Percentiles rank a stretch among this genome's conserved stretches.
These are phyloP conservation scores for Achaetomiella virescens DNA, from an alignment of 495 filamentous ascomycete genomes.

Conservation along the genomic window DNA sequence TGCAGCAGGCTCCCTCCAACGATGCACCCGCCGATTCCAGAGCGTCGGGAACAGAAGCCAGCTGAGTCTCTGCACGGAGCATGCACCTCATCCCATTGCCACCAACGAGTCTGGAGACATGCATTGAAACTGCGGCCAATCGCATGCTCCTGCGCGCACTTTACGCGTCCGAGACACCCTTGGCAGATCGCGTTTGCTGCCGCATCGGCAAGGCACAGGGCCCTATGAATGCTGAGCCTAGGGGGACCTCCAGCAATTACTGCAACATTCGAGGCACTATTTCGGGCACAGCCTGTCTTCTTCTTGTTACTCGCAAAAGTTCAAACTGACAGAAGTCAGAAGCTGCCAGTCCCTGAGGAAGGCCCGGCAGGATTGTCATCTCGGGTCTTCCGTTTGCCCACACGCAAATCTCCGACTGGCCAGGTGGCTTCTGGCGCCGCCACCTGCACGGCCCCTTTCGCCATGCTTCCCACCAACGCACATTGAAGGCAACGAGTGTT, in stretches of 20 bases:
- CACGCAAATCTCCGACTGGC: background rate
- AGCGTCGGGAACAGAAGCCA: constrained; percentile 2
- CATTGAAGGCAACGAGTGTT: background rate
- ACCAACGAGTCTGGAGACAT: background rate
- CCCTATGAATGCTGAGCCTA: background rate
- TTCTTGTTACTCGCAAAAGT: background rate
- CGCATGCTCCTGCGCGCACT: constrained; percentile 8
- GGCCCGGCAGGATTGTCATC: too few relatives aligned
- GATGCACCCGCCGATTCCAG: constrained; percentile 12
- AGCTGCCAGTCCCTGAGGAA: too few relatives aligned
- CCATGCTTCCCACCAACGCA: background rate
- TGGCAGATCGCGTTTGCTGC: constrained; percentile 2
- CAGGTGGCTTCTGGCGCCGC: background rate
- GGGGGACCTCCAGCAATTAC: background rate
- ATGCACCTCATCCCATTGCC: background rate
- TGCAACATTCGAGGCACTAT: constrained; percentile 8
- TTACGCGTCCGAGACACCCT: constrained; percentile 1
- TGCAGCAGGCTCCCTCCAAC: constrained; percentile 3
- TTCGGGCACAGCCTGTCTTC: background rate
- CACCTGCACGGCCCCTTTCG: background rate
- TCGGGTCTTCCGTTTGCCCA: too few relatives aligned
- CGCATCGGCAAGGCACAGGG: constrained; percentile 2
- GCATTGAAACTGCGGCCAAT: constrained; percentile 2
- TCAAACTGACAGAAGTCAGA: background rate
- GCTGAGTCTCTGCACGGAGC: background rate